These are phyloP conservation scores for Colletotrichum tropicale DNA, from an alignment of 2,329 filamentous ascomycete genomes.

Conservation along the genomic window DNA sequence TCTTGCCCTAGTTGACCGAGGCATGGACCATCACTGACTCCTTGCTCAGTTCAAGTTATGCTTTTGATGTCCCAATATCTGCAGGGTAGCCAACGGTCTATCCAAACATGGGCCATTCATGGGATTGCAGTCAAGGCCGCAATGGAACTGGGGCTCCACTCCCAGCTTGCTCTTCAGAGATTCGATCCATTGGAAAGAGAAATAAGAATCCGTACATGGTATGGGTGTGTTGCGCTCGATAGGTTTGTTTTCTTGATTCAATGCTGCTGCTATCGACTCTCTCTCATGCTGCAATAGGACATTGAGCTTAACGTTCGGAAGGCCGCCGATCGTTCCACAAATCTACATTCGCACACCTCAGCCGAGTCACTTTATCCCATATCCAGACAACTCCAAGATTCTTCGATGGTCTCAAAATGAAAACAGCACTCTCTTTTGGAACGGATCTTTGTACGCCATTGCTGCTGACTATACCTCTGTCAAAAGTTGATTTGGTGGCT, in stretches of 20 bases:
- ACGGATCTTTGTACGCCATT: conserved; percentile 34
- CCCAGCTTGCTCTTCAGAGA: conserved; percentile 34
- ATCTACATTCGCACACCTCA: conserved; percentile 41
- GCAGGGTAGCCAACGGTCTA: conserved; percentile 56
- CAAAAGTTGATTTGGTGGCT: neutral
- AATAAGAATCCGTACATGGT: conserved; percentile 54
- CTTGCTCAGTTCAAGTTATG: conserved; percentile 48
- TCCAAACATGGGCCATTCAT: conserved; percentile 59
- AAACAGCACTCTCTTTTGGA: conserved; percentile 30
- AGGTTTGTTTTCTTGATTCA: conserved; percentile 29
- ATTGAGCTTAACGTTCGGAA: conserved; percentile 56
- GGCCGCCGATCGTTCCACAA: conserved; percentile 49
- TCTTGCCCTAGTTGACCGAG: neutral
- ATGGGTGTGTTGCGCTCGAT: conserved; percentile 51
- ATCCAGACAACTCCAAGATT: neutral
- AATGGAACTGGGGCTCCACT: conserved; percentile 56
- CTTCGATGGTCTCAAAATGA: conserved; percentile 9
- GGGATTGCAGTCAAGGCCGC: conserved; percentile 56
- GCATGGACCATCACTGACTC: neutral
- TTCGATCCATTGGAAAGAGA: conserved; percentile 48
- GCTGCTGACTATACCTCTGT: no score
- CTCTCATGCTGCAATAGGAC: conserved; percentile 29
- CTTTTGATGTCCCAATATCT: conserved; percentile 55
- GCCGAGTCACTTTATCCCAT: conserved; percentile 28
- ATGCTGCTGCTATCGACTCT: no score